These are phyloP conservation scores for Saccharomycopsis capsularis DNA, from an alignment of 805 yeast species.

Conservation along the genomic window DNA sequence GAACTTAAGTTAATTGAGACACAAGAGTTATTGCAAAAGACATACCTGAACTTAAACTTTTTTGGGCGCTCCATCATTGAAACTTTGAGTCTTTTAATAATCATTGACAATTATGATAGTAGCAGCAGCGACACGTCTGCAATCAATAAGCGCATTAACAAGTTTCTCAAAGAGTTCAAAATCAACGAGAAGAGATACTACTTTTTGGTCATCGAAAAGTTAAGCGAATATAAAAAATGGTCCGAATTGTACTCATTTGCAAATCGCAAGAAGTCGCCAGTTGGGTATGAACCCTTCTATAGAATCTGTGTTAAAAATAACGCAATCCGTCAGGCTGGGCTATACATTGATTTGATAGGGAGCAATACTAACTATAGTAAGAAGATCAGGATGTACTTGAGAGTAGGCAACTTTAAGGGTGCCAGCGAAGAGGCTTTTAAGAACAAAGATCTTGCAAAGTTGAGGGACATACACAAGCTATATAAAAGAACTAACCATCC, in stretches of 20 bases:
- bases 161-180: slow-evolving; percentile 45
- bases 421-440: slow-evolving; percentile 46
- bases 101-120: slow-evolving; percentile 37
- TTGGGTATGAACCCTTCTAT: slow-evolving; percentile 64
- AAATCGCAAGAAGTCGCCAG: slow-evolving; percentile 50
- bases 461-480: not conserved
- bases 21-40: slow-evolving; percentile 37
- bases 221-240: slow-evolving; percentile 43
- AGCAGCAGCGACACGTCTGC: not conserved
- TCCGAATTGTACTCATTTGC: slow-evolving; percentile 51
- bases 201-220: slow-evolving; percentile 43
- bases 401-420: slow-evolving; percentile 43
- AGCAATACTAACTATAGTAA: slow-evolving; percentile 38
- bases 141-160: slow-evolving; percentile 35
- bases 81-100: slow-evolving; percentile 41
- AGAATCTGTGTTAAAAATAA: slow-evolving; percentile 46
- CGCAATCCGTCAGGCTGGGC: slow-evolving; percentile 51
- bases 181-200: slow-evolving; percentile 52
- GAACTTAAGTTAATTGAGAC: slow-evolving; percentile 36
- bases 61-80: slow-evolving; percentile 39
- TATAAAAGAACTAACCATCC: not conserved
- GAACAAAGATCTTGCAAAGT: slow-evolving; percentile 31
- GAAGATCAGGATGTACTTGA: slow-evolving; percentile 43
- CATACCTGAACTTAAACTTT: slow-evolving; percentile 35
- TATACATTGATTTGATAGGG: slow-evolving; percentile 49